Evolutionary conservation across 1,139 yeast species (phyloP).

Genomic region (Suhomyces coccinellae): DNA sequence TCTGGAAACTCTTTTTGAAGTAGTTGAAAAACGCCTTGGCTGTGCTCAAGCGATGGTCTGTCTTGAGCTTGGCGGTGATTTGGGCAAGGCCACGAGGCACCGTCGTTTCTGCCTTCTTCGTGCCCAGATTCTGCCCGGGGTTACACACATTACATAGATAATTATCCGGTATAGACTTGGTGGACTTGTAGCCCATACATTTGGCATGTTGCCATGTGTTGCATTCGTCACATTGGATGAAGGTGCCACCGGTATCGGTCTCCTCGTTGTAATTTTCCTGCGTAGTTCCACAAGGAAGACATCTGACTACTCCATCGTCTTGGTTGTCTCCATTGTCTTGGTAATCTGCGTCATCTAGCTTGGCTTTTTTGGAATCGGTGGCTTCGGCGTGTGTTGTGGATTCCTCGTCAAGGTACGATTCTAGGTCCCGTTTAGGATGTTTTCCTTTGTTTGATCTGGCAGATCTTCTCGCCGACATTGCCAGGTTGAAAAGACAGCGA

Average conservation of each 20-base stretch:
- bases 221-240: conserved; percentile 82
- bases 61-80: conserved; percentile 22
- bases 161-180: conserved; percentile 30
- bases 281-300: conserved; percentile 65
- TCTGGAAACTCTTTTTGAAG: conserved; percentile 45
- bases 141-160: conserved; percentile 37
- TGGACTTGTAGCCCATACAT: conserved; percentile 57
- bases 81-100: conserved; percentile 9
- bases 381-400: not conserved
- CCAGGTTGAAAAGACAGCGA: not conserved
- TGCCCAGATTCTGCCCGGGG: conserved; percentile 5
- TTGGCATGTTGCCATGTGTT: conserved; percentile 81
- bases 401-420: conserved; percentile 14
- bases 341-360: conserved; percentile 3
- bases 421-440: conserved; percentile 34
- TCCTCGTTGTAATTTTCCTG: conserved; percentile 63
- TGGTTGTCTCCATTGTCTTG: not conserved
- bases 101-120: conserved; percentile 3
- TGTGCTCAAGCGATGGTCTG: conserved; percentile 37
- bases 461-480: conserved; percentile 31
- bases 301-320: conserved; percentile 51
- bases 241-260: conserved; percentile 58
- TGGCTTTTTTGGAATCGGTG: not conserved
- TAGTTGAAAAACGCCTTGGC: conserved; percentile 41
- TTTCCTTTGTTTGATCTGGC: conserved; percentile 43